Conservation (phyloP, 306 rosid genomes). For the Vachellia collinsii region DNA sequence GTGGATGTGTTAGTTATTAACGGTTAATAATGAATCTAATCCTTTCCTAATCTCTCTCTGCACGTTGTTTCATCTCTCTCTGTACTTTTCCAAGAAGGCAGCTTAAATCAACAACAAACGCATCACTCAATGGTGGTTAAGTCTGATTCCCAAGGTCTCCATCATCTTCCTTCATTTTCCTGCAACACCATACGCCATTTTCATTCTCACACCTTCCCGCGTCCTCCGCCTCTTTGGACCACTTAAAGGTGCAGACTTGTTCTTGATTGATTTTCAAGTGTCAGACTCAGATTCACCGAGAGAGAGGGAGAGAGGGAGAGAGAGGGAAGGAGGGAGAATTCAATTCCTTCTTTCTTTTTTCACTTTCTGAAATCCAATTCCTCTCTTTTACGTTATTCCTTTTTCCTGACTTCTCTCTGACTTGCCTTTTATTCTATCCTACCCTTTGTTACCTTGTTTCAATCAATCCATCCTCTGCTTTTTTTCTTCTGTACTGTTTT, state of each 20-base stretch:
- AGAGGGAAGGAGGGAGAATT: neutral
- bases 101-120: conserved; percentile 34
- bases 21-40: neutral
- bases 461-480: conserved; percentile 20
- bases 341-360: neutral
- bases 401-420: conserved; percentile 17
- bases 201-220: conserved; percentile 5
- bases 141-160: conserved; percentile 33
- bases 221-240: conserved; percentile 21
- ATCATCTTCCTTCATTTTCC: conserved; percentile 29
- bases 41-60: neutral
- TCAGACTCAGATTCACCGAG: neutral
- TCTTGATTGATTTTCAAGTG: conserved; percentile 19
- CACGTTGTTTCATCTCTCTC: conserved; percentile 18
- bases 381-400: neutral
- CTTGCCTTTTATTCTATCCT: conserved; percentile 3
- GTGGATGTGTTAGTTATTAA: neutral
- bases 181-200: neutral
- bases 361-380: conserved; percentile 23
- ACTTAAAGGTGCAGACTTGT: conserved; percentile 15
- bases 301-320: neutral
- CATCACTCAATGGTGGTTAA: conserved; percentile 1
- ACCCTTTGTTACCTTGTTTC: conserved; percentile 31
- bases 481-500: neutral
- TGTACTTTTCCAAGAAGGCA: conserved; percentile 18